Base-by-base conservation (phyloP, 805 yeast genomes). In the Kazachstania psychrophila region DNA sequence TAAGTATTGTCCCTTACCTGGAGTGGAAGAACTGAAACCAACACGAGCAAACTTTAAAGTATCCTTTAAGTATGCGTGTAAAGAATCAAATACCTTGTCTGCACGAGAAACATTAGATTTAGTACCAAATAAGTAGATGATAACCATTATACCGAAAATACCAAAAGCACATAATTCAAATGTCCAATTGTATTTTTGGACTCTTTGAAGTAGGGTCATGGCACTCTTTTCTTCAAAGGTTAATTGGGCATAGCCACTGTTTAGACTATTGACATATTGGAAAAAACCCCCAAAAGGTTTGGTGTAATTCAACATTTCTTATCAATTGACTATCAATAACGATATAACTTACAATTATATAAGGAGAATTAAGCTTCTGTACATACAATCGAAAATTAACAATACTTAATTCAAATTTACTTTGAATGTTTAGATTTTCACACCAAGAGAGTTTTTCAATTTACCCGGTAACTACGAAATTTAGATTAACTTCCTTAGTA, bases 21-120 rank as follows among this genome's bases (percentile, higher is more conserved):
- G 43, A 23, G 37, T 45, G 22, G 46, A 47, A 36, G 34, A 20
- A 13, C 51, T 45, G 33, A 60, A 54, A 8, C 62, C 63, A 41
- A 80, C 88, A 56, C 81, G 87, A 50, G 68, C 74, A 56, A 92
- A 92, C 4, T 48, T 45, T 26, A 56, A 41, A 56, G 88, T 80
- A 27, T 71, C 70, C 30, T 69, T 65, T 41, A 88, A 66, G 8
- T 69, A 72, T 1, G 69, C 72, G 23, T 66, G 53, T 28, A 77
- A 61, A 5, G 73, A 69, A 12, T 58, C 50, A 39, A 83, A 62
- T 61, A 78, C 70, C 13, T 56, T 62, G 26, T 65, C 63, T 24
- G 82, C 92, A 45, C 69, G 62, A 5, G 60, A 52, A 39, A 66
- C 60, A 64, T 89, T 89, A 54, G 68, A 63, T 27, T 51, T 49